phyloP scores from a whole-genome alignment of 2,329 filamentous ascomycete genomes.

The Parascedosporium putredinis region DNA sequence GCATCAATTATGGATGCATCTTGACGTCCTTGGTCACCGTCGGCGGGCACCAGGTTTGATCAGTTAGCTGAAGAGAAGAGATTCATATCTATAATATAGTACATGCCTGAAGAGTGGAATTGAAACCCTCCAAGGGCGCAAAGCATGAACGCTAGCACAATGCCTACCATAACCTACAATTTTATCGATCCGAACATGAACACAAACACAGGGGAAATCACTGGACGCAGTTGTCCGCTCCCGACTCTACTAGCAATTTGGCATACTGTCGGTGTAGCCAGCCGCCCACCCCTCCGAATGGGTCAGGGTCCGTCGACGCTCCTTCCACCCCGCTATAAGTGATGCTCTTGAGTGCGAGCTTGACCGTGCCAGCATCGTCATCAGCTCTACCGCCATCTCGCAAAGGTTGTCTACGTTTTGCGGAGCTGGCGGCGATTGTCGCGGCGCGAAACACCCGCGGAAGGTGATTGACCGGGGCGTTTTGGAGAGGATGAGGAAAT shows the following conservation, averaged over 20 bases:
- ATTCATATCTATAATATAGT: no score
- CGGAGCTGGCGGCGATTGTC: background rate
- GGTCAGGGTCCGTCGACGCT: background rate
- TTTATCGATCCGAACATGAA: no score
- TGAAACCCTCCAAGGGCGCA: no score
- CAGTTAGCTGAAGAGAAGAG: no score
- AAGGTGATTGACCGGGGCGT: constrained; percentile 5
- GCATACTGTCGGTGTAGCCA: constrained; percentile 7
- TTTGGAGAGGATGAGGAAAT: constrained; percentile 12
- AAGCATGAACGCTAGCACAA: background rate
- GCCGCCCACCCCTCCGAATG: constrained; percentile 3
- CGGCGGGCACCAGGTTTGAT: no score
- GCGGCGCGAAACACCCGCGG: constrained; percentile 8
- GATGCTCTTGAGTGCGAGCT: background rate
- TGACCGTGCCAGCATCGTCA: background rate
- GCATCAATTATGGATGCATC: no score
- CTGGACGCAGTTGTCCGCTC: background rate
- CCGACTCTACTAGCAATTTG: constrained; percentile 1
- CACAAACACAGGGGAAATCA: background rate
- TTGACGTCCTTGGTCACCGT: no score
- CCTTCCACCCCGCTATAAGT: background rate
- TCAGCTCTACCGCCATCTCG: background rate
- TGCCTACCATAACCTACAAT: no score
- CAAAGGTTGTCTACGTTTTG: background rate
- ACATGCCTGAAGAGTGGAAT: no score